These are phyloP conservation scores for Flaveria brownii DNA, from an alignment of 129 eudicot species.

Conservation along the genomic window DNA sequence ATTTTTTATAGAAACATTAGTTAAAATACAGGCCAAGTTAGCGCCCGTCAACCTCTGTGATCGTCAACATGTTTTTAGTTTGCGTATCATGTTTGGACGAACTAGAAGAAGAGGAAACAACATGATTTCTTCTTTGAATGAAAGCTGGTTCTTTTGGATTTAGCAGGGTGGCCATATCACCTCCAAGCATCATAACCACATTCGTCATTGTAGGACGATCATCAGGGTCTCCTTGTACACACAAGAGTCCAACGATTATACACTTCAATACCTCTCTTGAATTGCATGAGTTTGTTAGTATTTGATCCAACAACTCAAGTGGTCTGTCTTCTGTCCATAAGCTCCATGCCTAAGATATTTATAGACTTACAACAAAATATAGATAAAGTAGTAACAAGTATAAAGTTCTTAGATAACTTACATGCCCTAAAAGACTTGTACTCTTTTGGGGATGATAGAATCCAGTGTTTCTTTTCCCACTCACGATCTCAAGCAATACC, in stretches of 20 bases:
- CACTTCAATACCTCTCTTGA: slow-evolving; percentile 30
- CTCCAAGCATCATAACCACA: slow-evolving; percentile 30
- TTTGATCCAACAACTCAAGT: slow-evolving; percentile 21
- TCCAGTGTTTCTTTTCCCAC: slow-evolving; percentile 39
- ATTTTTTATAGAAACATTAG: not conserved
- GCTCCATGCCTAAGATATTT: slow-evolving; percentile 24
- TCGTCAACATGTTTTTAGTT: slow-evolving; percentile 9
- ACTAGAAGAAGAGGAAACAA: slow-evolving; percentile 12
- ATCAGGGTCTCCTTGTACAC: slow-evolving; percentile 33
- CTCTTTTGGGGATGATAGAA: slow-evolving; percentile 26
- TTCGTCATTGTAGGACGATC: slow-evolving; percentile 41
- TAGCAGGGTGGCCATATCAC: slow-evolving; percentile 29
- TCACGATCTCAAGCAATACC: slow-evolving; percentile 30
- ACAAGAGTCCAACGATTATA: slow-evolving; percentile 30
- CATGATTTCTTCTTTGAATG: slow-evolving; percentile 7
- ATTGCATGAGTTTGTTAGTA: slow-evolving; percentile 23
- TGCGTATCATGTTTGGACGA: not conserved
- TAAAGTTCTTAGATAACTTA: slow-evolving; percentile 24
- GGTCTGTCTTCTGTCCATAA: slow-evolving; percentile 34
- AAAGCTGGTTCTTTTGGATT: slow-evolving; percentile 38
- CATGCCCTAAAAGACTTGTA: slow-evolving; percentile 36
- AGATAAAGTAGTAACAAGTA: not conserved
- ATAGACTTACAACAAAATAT: not conserved
- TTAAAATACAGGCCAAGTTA: not conserved
- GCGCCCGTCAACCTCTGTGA: not conserved